These are phyloP conservation scores for Phytophthora nicotianae DNA, from an alignment of 352 stramenopile species.

Conservation along the genomic window DNA sequence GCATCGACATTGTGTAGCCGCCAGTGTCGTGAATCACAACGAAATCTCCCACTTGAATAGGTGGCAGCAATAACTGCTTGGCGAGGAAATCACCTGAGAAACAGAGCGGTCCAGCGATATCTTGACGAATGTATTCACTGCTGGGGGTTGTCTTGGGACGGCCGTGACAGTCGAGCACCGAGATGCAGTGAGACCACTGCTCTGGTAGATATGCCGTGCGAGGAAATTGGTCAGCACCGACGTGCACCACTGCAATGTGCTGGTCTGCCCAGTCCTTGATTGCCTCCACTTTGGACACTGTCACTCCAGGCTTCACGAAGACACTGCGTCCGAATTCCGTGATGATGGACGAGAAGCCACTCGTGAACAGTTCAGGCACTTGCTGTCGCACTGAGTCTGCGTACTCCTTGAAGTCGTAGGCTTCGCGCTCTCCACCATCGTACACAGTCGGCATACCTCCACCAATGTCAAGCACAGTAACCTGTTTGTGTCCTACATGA, in stretches of 20 bases:
- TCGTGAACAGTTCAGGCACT: slow-evolving; percentile 88
- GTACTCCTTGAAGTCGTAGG: slow-evolving; percentile 88
- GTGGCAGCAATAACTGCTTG: slow-evolving; percentile 71
- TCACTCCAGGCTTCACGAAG: slow-evolving; percentile 88
- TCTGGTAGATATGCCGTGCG: slow-evolving; percentile 88
- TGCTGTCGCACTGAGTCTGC: slow-evolving; percentile 58
- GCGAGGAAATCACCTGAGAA: slow-evolving; percentile 93
- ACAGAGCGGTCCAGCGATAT: slow-evolving; percentile 92
- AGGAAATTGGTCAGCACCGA: slow-evolving; percentile 91
- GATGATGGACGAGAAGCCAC: slow-evolving; percentile 78
- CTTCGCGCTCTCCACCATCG: slow-evolving; percentile 63
- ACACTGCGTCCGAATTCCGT: slow-evolving; percentile 92
- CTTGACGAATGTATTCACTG: slow-evolving; percentile 59
- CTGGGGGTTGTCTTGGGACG: slow-evolving; percentile 42
- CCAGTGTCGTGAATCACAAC: slow-evolving; percentile 89
- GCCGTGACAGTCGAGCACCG: slow-evolving; percentile 63
- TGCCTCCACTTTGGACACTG: slow-evolving; percentile 89
- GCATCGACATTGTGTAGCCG: slow-evolving; percentile 89
- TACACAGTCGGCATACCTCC: slow-evolving; percentile 91
- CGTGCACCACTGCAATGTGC: slow-evolving; percentile 87
- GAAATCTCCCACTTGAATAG: slow-evolving; percentile 76
- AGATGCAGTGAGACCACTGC: slow-evolving; percentile 84
- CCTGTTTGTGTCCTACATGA: slow-evolving; percentile 57
- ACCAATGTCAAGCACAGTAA: slow-evolving; percentile 91
- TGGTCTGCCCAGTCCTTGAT: slow-evolving; percentile 85